phyloP scores from a whole-genome alignment of 1,284 basidiomycete genomes.

The Coniferiporia sulphurascens region DNA sequence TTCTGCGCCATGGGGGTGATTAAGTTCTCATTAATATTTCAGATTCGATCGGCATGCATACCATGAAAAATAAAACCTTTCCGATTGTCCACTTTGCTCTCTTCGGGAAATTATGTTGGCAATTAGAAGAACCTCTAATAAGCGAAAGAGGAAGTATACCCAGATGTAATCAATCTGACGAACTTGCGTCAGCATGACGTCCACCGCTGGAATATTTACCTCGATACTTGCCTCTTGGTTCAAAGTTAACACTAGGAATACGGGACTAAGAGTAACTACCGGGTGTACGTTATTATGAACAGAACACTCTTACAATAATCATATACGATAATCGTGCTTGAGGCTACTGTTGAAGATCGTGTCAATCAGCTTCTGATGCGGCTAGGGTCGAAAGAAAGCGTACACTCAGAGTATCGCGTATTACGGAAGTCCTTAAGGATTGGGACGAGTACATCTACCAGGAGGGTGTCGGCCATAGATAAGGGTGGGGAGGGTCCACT shows the following conservation, averaged over 20 bases:
- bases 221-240: slow-evolving; percentile 43
- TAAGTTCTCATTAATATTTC: too few relatives aligned
- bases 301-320: slow-evolving; percentile 41
- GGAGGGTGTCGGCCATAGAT: slow-evolving; percentile 2
- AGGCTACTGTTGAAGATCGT: slow-evolving; percentile 34
- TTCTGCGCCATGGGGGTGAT: slow-evolving; percentile 33
- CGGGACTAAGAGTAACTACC: background rate
- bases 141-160: slow-evolving; percentile 29
- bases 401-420: slow-evolving; percentile 24
- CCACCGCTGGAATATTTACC: background rate
- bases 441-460: background rate
- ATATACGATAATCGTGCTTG: slow-evolving; percentile 45
- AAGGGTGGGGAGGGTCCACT: background rate
- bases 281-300: background rate
- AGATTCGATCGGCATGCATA: slow-evolving; percentile 29
- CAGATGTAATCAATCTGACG: slow-evolving; percentile 48
- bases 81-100: slow-evolving; percentile 46
- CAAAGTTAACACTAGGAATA: slow-evolving; percentile 42
- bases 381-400: slow-evolving; percentile 1
- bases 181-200: background rate
- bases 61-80: slow-evolving; percentile 46
- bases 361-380: background rate
- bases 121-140: too few relatives aligned
- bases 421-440: slow-evolving; percentile 18
- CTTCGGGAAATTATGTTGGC: slow-evolving; percentile 24